phyloP scores from a whole-genome alignment of 2,329 filamentous ascomycete species.

The Ceratocystis variospora region DNA sequence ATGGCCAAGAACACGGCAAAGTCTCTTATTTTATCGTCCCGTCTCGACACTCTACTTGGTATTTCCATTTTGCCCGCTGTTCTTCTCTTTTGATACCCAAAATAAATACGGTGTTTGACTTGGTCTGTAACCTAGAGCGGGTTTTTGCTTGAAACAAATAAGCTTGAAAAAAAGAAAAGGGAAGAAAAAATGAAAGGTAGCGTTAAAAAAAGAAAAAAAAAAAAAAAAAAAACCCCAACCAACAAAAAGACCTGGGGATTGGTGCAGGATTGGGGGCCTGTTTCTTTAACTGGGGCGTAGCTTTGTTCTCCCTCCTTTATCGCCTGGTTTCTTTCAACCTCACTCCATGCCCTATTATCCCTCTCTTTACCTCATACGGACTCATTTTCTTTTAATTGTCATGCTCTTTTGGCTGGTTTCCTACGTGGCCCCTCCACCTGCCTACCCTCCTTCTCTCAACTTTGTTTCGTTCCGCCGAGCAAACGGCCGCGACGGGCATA shows the following conservation, averaged over 20 bases:
- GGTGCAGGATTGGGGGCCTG: neutral
- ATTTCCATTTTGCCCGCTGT: too few relatives aligned
- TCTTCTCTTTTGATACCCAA: too few relatives aligned
- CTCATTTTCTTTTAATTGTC: neutral
- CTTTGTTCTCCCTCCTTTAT: neutral
- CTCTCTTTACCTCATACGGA: neutral
- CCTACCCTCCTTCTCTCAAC: neutral
- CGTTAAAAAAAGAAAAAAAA: neutral
- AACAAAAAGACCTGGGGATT: neutral
- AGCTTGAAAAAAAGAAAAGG: constrained; percentile 2
- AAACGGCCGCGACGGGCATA: neutral
- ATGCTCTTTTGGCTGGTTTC: neutral
- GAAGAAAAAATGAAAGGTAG: neutral
- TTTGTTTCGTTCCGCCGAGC: neutral
- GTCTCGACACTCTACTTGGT: neutral
- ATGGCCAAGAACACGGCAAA: neutral
- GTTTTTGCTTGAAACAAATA: constrained; percentile 10
- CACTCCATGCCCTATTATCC: neutral
- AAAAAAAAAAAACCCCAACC: neutral
- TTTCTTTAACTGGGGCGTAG: neutral
- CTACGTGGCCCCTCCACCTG: neutral
- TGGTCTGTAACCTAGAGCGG: constrained; percentile 2
- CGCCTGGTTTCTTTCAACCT: neutral
- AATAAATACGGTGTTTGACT: constrained; percentile 3
- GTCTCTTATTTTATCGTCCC: neutral